Evolutionary conservation across 1,139 yeast genomes (phyloP).

Genomic region (Candida pseudoviswanathii): DNA sequence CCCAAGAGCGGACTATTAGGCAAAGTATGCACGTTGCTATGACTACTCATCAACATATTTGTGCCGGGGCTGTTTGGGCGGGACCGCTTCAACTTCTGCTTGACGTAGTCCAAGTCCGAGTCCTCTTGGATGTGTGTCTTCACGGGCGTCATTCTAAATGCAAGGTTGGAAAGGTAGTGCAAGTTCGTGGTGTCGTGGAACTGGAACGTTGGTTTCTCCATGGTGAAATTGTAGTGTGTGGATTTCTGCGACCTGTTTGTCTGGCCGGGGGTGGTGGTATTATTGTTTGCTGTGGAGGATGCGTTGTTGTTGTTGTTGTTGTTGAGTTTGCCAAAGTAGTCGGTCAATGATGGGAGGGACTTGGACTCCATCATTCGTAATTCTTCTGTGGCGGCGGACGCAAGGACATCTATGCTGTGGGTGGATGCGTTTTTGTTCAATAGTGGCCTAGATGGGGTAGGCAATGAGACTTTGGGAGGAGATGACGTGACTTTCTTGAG

Average conservation of each 20-base stretch:
- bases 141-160: constrained; percentile 18
- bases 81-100: constrained; percentile 62
- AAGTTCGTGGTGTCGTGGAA: constrained; percentile 20
- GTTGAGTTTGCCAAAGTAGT: constrained; percentile 43
- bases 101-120: constrained; percentile 49
- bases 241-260: constrained; percentile 1
- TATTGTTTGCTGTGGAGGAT: not conserved
- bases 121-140: constrained; percentile 37
- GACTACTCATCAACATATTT: not conserved
- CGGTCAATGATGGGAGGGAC: constrained; percentile 66
- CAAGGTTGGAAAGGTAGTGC: constrained; percentile 33
- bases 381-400: constrained; percentile 82
- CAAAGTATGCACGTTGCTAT: constrained; percentile 43
- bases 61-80: constrained; percentile 65
- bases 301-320: not conserved
- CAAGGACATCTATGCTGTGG: constrained; percentile 69
- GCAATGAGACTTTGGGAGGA: constrained; percentile 3
- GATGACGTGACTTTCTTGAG: not conserved
- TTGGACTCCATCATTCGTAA: constrained; percentile 59
- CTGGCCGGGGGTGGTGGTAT: constrained; percentile 2
- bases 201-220: constrained; percentile 14
- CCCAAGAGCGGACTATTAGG: constrained; percentile 64
- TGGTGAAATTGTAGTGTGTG: not conserved
- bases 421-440: constrained; percentile 17
- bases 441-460: constrained; percentile 8